Percentiles rank a stretch among this genome's conserved stretches.
Evolutionary conservation across 2,329 filamentous ascomycete genomes (phyloP).

Genomic region (Xylariaceae sp.): DNA sequence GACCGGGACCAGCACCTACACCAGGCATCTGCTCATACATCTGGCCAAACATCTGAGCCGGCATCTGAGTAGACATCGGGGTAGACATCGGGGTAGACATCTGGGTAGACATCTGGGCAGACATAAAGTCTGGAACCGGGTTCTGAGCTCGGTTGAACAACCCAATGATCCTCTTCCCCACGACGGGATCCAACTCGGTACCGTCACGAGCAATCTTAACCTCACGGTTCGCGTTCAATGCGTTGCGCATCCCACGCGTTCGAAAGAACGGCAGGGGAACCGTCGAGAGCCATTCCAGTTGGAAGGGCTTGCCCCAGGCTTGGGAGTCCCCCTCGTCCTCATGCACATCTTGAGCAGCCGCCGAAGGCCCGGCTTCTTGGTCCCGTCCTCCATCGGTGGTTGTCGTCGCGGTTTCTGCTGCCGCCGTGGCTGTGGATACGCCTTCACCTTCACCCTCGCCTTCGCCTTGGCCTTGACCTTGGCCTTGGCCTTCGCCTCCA

Average conservation of each 20-base stretch:
- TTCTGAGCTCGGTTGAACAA: slow-evolving; percentile 63
- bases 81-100: no score
- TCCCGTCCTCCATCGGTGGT: slow-evolving; percentile 32
- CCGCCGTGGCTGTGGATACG: no score
- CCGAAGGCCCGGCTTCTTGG: slow-evolving; percentile 28
- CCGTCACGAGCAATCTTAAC: slow-evolving; percentile 95
- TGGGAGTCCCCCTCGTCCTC: slow-evolving; percentile 48
- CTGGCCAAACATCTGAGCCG: no score
- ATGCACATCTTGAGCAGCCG: slow-evolving; percentile 28
- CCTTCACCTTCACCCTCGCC: slow-evolving; percentile 20
- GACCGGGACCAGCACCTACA: no score
- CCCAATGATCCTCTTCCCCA: slow-evolving; percentile 69
- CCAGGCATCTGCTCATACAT: no score
- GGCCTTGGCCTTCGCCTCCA: no score
- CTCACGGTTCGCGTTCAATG: slow-evolving; percentile 91
- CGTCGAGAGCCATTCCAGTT: slow-evolving; percentile 84
- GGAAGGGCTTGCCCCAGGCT: slow-evolving; percentile 86
- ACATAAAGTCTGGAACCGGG: slow-evolving; percentile 19
- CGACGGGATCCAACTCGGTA: slow-evolving; percentile 79
- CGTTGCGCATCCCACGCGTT: slow-evolving; percentile 80
- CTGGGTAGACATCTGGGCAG: no score
- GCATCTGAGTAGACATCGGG: no score
- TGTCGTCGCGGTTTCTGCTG: no score
- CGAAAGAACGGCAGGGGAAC: slow-evolving; percentile 80
- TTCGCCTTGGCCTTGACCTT: no score